Base-by-base conservation (phyloP, 495 filamentous ascomycete species). In the Trichoderma reesei region DNA sequence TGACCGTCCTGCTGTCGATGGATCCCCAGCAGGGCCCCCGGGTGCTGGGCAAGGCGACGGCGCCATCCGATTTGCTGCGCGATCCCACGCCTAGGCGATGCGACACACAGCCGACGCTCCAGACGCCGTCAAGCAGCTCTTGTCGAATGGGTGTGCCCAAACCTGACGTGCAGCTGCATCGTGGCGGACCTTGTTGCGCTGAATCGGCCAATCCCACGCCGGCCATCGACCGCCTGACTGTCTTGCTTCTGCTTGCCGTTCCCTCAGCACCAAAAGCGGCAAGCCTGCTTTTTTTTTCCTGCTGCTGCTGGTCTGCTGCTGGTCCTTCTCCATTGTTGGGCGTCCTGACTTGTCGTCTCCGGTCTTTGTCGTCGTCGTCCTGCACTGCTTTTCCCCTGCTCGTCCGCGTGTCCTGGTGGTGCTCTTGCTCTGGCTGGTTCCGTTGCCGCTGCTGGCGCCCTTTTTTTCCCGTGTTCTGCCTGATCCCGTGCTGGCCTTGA, bases 151-250 rank as follows among this genome's bases (percentile, higher is more conserved):
- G 51, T 56, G 51, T 56, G 51, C 8, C 51, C 51, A 56, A 33
- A 56, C 51, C 51, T 56, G 51, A 56, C 51, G 51, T 56, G 51
- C 51, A 56, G 51, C 51, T 56, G 51, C 51, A 56, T 56, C 51
- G 51, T 31, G 51, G 51, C 51, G 51, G 51, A 56, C 20, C 51
- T 34, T 31, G 20, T 56, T 56, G 51, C 20, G 51, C 51, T 56
- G 13, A 56, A 56, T 56, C 51, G 51, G 31, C 51, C 51, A 56
- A 56, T 56, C 51, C 51, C 51, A 56, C 26, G 31, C 26, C 51
- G 14, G 51, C 51, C 51, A 33, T 56, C 20, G 51, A 6, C 51
- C 51, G 51, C 51, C 51, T 56, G 51, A 56, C 51, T 56, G 51
- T 56, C 51, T 56, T 56, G 51, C 51, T 33, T 56, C n/a, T 56